Evolutionary conservation across 176 grass and related monocot species (phyloP), one percentile per base, ranked within the genome.

Genomic region (Elymus sibiricus): DNA sequence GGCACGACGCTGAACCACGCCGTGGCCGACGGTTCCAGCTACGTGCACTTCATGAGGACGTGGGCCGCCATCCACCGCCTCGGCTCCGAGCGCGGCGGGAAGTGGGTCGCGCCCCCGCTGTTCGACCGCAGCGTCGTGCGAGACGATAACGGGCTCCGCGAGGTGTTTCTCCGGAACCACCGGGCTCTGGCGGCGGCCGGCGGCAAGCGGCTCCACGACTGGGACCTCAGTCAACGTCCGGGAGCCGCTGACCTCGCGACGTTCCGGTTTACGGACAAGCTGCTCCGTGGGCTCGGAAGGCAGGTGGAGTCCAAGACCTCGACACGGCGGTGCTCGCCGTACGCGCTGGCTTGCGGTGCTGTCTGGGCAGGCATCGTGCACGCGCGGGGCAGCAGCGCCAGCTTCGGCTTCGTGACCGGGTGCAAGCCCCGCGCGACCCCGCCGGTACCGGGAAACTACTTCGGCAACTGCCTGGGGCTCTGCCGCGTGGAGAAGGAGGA

Each of bases 11-110:
- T 98, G 35, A 93, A 95, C 81, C 95, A 98, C 77, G 95, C 91
- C 59, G 91, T 86, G 21, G 94, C 93, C 28, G 93, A 98, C 82
- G 93, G 94, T 64, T 90, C 93, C 60, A 98, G 95, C 83, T 95
- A 88, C 85, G 91, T 83, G 79, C 93, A 98, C 71, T 98, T 98
- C 87, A 40, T 95, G 32, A 88, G 35, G 77, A 87, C 93, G 9
- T 90, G 92, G 90, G 86, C 92, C 0, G 51, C 87, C 28, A 60
- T 71, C 24, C 87, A 88, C 77, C 72, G 71, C 47, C 62, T 22
- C 22, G 5, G 64, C 79, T 16, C 4, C 17, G 64, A 73, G 49
- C 1, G 16, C 49, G 49, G 49, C 0, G 43, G 15, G 13, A 49
- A 17, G 17, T 7, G 49, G 49, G 16, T 16, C 49, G 21, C 32